Evolutionary conservation across 2,329 filamentous ascomycete genomes (phyloP).

Genomic region (Sclerotinia spermophila): DNA sequence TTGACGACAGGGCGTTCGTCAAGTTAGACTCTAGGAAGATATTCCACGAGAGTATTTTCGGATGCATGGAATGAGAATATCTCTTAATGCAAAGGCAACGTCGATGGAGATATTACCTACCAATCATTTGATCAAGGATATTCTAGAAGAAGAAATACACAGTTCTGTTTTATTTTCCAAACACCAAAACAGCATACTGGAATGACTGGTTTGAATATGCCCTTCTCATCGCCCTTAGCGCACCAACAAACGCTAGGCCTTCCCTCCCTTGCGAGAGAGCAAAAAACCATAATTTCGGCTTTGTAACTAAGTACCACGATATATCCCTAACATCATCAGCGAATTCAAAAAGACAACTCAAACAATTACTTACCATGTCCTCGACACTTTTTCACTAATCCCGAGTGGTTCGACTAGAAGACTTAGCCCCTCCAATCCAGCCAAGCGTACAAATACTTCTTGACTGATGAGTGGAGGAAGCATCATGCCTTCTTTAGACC

Average conservation of each 20-base stretch:
- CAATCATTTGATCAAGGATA: neutral
- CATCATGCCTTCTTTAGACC: slow-evolving; percentile 52
- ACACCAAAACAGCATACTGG: neutral
- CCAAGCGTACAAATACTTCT: slow-evolving; percentile 45
- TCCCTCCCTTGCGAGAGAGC: neutral
- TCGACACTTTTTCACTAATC: neutral
- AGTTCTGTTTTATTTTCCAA: neutral
- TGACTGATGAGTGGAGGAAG: slow-evolving; percentile 54
- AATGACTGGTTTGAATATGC: neutral
- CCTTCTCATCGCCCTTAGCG: neutral
- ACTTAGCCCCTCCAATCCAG: neutral
- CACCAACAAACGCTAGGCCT: neutral
- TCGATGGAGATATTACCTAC: neutral
- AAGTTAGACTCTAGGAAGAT: too few relatives aligned
- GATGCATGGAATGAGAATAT: too few relatives aligned
- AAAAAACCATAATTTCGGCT: neutral
- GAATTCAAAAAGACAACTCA: neutral
- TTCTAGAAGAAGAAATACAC: neutral
- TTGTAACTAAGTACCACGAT: neutral
- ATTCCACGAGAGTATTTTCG: too few relatives aligned
- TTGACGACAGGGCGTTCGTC: too few relatives aligned
- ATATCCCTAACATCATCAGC: neutral
- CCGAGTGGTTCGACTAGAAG: neutral
- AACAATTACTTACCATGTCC: neutral
- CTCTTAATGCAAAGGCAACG: too few relatives aligned